Percentiles rank a stretch among this genome's conserved stretches.
These are phyloP conservation scores for Suillus americanus DNA, from an alignment of 768 basidiomycete species.

Conservation along the genomic window DNA sequence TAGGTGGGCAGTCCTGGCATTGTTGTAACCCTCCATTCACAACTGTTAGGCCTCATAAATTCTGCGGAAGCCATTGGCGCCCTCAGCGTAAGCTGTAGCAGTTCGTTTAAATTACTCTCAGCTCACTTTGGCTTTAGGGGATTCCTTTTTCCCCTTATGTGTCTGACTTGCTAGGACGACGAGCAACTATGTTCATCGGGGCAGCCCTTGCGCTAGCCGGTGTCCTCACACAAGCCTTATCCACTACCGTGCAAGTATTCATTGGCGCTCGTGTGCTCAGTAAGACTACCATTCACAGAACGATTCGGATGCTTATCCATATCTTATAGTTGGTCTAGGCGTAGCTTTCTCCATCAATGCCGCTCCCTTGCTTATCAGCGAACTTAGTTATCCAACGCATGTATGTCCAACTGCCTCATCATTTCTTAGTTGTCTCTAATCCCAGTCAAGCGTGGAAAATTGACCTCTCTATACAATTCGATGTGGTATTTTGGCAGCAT, in stretches of 20 bases:
- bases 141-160: conserved; percentile 61
- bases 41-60: conserved; percentile 55
- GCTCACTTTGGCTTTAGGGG: conserved; percentile 34
- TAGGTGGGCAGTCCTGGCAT: conserved; percentile 37
- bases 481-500: conserved; percentile 78
- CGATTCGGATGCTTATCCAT: not conserved
- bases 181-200: conserved; percentile 58
- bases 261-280: conserved; percentile 53
- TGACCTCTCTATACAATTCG: conserved; percentile 67
- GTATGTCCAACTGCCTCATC: conserved; percentile 31
- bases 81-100: conserved; percentile 37
- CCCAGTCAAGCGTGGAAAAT: conserved; percentile 43
- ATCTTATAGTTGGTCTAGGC: conserved; percentile 57
- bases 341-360: conserved; percentile 62
- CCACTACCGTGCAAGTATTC: conserved; percentile 48
- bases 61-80: conserved; percentile 64
- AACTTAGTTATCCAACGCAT: conserved; percentile 72
- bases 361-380: conserved; percentile 61
- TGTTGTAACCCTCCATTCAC: not conserved
- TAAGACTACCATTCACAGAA: not conserved
- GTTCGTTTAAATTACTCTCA: not conserved
- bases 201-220: conserved; percentile 65
- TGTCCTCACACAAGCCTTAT: conserved; percentile 52
- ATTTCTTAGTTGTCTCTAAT: not conserved
- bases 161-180: conserved; percentile 63